Conservation (phyloP, 225 moss, liverwort and hornwort genomes). For the Marchantia polymorpha region DNA sequence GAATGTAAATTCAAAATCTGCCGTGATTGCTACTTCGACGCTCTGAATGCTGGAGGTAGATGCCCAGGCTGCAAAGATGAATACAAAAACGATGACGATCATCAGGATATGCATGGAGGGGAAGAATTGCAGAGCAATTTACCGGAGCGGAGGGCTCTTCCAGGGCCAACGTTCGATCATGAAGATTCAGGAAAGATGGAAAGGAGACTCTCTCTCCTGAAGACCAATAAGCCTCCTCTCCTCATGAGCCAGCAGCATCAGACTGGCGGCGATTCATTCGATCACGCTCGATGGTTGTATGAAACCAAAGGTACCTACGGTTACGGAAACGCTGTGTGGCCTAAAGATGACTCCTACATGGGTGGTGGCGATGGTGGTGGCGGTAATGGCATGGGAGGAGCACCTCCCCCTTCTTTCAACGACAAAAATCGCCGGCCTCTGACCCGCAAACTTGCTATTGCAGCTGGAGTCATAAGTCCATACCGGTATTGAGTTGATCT, state of each 20-base stretch:
- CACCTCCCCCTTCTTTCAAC: slow-evolving; percentile 40
- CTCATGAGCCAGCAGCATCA: slow-evolving; percentile 63
- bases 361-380: slow-evolving; percentile 27
- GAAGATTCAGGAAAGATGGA: slow-evolving; percentile 58
- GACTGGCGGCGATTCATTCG: slow-evolving; percentile 49
- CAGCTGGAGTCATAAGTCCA: slow-evolving; percentile 54
- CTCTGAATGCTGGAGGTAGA: slow-evolving; percentile 47
- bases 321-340: slow-evolving; percentile 59
- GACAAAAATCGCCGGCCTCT: slow-evolving; percentile 44
- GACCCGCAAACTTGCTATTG: slow-evolving; percentile 40
- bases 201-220: slow-evolving; percentile 65
- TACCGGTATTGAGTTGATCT: slow-evolving; percentile 35
- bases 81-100: slow-evolving; percentile 48
- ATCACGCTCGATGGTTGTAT: slow-evolving; percentile 64
- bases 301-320: slow-evolving; percentile 57
- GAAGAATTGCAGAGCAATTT: slow-evolving; percentile 20
- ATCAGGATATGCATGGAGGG: neutral
- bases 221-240: slow-evolving; percentile 52
- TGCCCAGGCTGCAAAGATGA: slow-evolving; percentile 95
- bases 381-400: slow-evolving; percentile 12
- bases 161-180: slow-evolving; percentile 31
- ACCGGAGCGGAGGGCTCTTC: slow-evolving; percentile 51
- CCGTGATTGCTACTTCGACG: slow-evolving; percentile 83
- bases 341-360: slow-evolving; percentile 48
- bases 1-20: slow-evolving; percentile 79